phyloP scores from a whole-genome alignment of 83 land plant genomes.

The Diphasiastrum complanatum region DNA sequence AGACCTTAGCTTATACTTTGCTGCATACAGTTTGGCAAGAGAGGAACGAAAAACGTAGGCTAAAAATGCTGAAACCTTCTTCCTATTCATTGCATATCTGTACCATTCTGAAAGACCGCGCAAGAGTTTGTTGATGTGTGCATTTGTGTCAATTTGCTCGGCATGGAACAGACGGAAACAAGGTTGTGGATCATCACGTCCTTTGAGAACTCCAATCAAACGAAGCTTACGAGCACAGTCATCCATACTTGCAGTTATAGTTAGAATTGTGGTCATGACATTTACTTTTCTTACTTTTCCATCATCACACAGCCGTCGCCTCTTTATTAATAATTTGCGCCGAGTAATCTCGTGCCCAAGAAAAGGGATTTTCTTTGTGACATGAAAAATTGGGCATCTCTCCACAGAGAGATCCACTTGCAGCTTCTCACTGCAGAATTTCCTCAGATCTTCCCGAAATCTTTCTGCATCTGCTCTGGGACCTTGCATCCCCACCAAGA shows the following conservation, averaged over 20 bases:
- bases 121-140: slow-evolving; percentile 80
- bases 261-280: slow-evolving; percentile 66
- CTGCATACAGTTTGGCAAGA: slow-evolving; percentile 77
- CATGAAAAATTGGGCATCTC: slow-evolving; percentile 50
- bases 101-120: slow-evolving; percentile 82
- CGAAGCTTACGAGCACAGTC: slow-evolving; percentile 51
- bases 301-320: slow-evolving; percentile 47
- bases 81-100: slow-evolving; percentile 70
- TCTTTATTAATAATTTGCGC: slow-evolving; percentile 48
- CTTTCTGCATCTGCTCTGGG: slow-evolving; percentile 53
- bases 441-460: slow-evolving; percentile 37
- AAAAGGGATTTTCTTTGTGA: slow-evolving; percentile 53
- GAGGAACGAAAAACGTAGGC: slow-evolving; percentile 73
- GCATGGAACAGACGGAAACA: slow-evolving; percentile 67
- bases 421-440: slow-evolving; percentile 46
- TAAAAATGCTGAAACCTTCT: slow-evolving; percentile 64
- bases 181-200: slow-evolving; percentile 65
- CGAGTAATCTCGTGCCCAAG: slow-evolving; percentile 67
- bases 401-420: slow-evolving; percentile 44
- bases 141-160: slow-evolving; percentile 64
- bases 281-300: slow-evolving; percentile 58
- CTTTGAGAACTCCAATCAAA: slow-evolving; percentile 54
- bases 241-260: slow-evolving; percentile 53
- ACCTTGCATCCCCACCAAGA: slow-evolving; percentile 69
- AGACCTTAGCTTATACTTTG: slow-evolving; percentile 67